phyloP scores from a whole-genome alignment of 805 yeast species.

The Teunomyces funiuensis region DNA sequence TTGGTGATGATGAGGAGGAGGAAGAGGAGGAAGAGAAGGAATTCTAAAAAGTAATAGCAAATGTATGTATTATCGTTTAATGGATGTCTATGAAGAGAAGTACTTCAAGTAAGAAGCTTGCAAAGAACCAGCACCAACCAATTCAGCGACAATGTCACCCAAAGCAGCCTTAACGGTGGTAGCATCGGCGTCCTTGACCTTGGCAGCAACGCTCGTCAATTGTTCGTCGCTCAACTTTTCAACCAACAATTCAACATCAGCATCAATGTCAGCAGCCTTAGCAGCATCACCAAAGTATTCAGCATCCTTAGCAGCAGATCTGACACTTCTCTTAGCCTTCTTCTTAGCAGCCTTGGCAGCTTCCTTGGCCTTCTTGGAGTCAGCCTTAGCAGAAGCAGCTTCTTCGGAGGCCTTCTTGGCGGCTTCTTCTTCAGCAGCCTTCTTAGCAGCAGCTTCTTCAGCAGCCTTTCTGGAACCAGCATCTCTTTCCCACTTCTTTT shows the following conservation, averaged over 20 bases:
- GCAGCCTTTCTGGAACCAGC: conserved; percentile 97
- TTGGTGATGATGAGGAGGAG: conserved; percentile 2
- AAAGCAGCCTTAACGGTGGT: conserved; percentile 60
- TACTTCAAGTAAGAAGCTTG: conserved; percentile 54
- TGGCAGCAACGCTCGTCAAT: conserved; percentile 71
- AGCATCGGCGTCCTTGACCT: conserved; percentile 56
- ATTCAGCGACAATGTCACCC: conserved; percentile 52
- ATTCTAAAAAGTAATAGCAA: neutral
- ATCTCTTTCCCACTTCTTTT: conserved; percentile 95
- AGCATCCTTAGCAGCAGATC: conserved; percentile 79
- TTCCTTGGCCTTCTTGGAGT: conserved; percentile 82
- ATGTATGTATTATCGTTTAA: neutral
- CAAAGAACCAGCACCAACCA: conserved; percentile 54
- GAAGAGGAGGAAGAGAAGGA: conserved; percentile 1
- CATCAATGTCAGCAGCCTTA: conserved; percentile 65
- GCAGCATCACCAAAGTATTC: conserved; percentile 81
- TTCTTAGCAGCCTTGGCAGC: conserved; percentile 96
- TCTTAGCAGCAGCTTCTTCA: conserved; percentile 81
- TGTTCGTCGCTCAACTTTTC: conserved; percentile 79
- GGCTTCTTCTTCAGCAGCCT: conserved; percentile 84
- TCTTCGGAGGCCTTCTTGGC: conserved; percentile 75
- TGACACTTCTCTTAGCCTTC: conserved; percentile 90
- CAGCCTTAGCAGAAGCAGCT: conserved; percentile 57
- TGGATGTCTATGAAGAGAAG: conserved; percentile 27
- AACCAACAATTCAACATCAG: conserved; percentile 75